A percentile compares a stretch with the other conserved stretches of the same genome.
These are phyloP conservation scores for Hanseniaspora mollemarum DNA, from an alignment of 805 yeast genomes.

Conservation along the genomic window DNA sequence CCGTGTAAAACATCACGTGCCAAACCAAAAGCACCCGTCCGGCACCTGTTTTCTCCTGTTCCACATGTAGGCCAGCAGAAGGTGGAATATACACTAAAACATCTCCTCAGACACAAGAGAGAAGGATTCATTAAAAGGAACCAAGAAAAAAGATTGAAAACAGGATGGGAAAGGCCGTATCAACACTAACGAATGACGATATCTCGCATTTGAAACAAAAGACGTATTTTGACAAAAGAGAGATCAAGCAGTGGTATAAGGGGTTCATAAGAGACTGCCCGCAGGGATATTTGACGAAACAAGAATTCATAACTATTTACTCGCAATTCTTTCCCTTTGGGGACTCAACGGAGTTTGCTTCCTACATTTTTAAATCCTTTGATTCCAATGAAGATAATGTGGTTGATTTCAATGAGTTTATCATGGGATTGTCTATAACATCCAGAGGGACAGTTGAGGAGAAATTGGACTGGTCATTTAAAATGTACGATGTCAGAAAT, in stretches of 20 bases:
- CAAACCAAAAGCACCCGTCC: too few species aligned
- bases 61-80: too few species aligned
- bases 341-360: conserved; percentile 84
- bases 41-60: too few species aligned
- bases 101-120: too few species aligned
- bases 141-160: neutral
- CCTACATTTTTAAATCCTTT: conserved; percentile 76
- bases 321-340: conserved; percentile 98
- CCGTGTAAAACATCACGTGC: too few species aligned
- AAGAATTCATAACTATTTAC: conserved; percentile 82
- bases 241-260: conserved; percentile 96
- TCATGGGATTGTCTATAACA: conserved; percentile 73
- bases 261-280: conserved; percentile 94
- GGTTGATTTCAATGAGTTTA: conserved; percentile 86
- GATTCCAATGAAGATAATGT: conserved; percentile 70
- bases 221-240: conserved; percentile 85
- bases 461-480: conserved; percentile 81
- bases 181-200: conserved; percentile 85
- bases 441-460: conserved; percentile 78
- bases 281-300: conserved; percentile 70
- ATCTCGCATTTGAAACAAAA: conserved; percentile 67
- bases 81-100: too few species aligned
- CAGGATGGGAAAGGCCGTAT: conserved; percentile 85
- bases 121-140: too few species aligned
- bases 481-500: conserved; percentile 69